A percentile compares a stretch with the other conserved stretches of the same genome.
Conservation (phyloP, 129 eudicot genomes). For the Pittosporum tobira region DNA sequence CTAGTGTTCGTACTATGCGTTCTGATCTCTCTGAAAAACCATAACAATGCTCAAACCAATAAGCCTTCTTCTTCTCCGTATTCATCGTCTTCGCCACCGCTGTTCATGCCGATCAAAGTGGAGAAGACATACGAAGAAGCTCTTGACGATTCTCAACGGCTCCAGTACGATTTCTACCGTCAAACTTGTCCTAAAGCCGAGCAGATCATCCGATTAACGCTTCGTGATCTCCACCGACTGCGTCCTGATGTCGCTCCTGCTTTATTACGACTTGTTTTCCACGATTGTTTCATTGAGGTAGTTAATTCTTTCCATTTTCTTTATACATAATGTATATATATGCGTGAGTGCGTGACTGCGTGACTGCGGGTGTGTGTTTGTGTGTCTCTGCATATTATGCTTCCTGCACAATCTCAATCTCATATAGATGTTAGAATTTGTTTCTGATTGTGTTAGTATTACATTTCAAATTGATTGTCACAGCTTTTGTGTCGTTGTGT, state of each 20-base stretch:
- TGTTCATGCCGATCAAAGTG: background rate
- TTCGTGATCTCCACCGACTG: conserved; percentile 24
- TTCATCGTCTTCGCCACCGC: background rate
- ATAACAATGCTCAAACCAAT: conserved; percentile 18
- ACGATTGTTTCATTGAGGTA: conserved; percentile 64
- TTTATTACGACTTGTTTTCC: conserved; percentile 52
- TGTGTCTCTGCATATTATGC: no score
- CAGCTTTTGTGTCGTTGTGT: background rate
- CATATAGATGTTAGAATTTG: background rate
- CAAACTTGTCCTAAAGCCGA: conserved; percentile 55
- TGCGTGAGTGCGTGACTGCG: background rate
- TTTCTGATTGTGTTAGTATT: background rate
- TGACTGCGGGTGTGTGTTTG: no score
- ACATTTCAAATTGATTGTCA: background rate
- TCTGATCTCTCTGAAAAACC: conserved; percentile 27
- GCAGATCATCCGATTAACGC: conserved; percentile 30
- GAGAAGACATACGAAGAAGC: conserved; percentile 4
- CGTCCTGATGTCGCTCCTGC: conserved; percentile 44
- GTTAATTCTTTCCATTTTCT: background rate
- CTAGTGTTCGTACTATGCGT: conserved; percentile 26
- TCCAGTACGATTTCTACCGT: conserved; percentile 63
- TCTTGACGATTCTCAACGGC: conserved; percentile 2
- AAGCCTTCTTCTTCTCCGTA: conserved; percentile 8
- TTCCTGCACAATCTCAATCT: background rate
- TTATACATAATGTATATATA: background rate